A percentile compares a stretch with the other conserved stretches of the same genome.
Conservation (phyloP, 805 yeast genomes). For the Candida maesae region DNA sequence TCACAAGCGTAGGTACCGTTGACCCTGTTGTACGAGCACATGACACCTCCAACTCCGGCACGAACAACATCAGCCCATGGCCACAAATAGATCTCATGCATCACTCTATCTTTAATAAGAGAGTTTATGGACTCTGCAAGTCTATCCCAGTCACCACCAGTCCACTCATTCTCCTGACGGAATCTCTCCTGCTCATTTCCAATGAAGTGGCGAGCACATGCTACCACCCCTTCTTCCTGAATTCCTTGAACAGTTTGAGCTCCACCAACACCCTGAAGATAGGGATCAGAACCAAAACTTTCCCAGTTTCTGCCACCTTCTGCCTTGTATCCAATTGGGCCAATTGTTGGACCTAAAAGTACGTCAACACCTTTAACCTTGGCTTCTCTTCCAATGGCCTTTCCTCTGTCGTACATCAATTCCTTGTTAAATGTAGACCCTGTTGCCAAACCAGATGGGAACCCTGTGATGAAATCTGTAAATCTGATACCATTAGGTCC, state of each 20-base stretch:
- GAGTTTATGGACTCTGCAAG: constrained; percentile 44
- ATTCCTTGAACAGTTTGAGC: constrained; percentile 50
- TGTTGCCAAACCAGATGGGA: constrained; percentile 56
- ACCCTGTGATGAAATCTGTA: constrained; percentile 53
- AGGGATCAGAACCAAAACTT: constrained; percentile 60
- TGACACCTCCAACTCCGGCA: constrained; percentile 58
- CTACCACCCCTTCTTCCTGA: constrained; percentile 55
- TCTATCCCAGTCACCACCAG: constrained; percentile 41
- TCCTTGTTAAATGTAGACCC: constrained; percentile 56
- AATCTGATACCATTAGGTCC: constrained; percentile 59
- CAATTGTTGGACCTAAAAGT: constrained; percentile 53
- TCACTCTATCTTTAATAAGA: constrained; percentile 54
- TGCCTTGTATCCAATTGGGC: constrained; percentile 60
- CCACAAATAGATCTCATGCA: constrained; percentile 63
- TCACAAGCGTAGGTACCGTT: constrained; percentile 59
- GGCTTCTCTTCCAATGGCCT: constrained; percentile 54
- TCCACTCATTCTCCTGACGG: constrained; percentile 51
- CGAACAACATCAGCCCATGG: constrained; percentile 61
- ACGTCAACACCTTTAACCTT: constrained; percentile 52
- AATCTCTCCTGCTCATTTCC: constrained; percentile 64
- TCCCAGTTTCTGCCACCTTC: constrained; percentile 67
- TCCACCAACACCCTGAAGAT: constrained; percentile 52
- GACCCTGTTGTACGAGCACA: constrained; percentile 57
- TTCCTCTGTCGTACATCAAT: constrained; percentile 48
- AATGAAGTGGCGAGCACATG: constrained; percentile 52